These are phyloP conservation scores for Fragaria iinumae DNA, from an alignment of 306 rosid genomes.

Conservation along the genomic window DNA sequence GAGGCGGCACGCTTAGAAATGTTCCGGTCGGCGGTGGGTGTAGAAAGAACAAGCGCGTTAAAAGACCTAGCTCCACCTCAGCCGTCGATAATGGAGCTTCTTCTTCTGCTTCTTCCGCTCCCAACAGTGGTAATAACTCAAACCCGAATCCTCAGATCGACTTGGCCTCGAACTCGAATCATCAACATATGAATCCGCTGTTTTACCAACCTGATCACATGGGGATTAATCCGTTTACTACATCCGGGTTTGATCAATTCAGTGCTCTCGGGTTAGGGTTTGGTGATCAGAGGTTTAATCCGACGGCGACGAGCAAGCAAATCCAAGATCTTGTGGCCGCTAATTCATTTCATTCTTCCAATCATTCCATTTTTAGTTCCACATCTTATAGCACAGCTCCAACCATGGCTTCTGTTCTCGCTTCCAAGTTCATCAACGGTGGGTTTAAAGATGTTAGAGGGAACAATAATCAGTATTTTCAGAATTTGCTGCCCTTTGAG, in stretches of 20 bases:
- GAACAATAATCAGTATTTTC: constrained; percentile 32
- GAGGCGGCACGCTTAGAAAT: constrained; percentile 89
- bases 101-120: constrained; percentile 43
- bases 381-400: constrained; percentile 39
- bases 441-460: constrained; percentile 37
- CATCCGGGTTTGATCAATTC: constrained; percentile 44
- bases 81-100: constrained; percentile 30
- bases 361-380: constrained; percentile 50
- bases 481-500: constrained; percentile 44
- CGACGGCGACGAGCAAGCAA: constrained; percentile 19
- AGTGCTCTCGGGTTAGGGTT: constrained; percentile 52
- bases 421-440: constrained; percentile 51
- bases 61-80: constrained; percentile 32
- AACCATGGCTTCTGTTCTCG: constrained; percentile 52
- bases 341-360: constrained; percentile 37
- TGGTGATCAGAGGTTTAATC: constrained; percentile 37
- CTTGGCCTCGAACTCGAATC: constrained; percentile 28
- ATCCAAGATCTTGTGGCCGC: constrained; percentile 28
- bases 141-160: constrained; percentile 45
- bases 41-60: constrained; percentile 80
- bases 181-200: constrained; percentile 47
- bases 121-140: constrained; percentile 30
- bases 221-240: constrained; percentile 31
- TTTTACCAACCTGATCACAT: constrained; percentile 44
- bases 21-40: constrained; percentile 95